Base-by-base conservation (phyloP, 495 filamentous ascomycete species). In the Penicillium tannophilum region DNA sequence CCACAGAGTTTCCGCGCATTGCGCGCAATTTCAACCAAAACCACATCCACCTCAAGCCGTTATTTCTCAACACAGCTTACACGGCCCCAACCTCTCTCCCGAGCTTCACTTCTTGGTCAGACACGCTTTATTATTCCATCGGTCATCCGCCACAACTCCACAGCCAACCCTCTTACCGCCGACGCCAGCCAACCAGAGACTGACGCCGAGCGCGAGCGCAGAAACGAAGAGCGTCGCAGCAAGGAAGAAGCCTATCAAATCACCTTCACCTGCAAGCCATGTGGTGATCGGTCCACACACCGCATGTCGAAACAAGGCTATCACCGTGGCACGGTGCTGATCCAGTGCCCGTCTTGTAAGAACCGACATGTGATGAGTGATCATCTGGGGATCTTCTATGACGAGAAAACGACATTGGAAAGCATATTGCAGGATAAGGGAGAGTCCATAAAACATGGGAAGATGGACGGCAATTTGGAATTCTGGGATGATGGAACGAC, bases 241-340 rank as follows among this genome's bases (percentile, higher is more conserved):
- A 72, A 81, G 39, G 82, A 88, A 57, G 90, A 91, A 17, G 81
- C 86, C 39, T 98, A 98, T 76, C 78, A 89, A 49, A 78, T 98
- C 26, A 87, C 84, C 11, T 97, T 99, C 70, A 99, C 95, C 59
- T 99, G 94, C 83, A 87, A 86, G 55, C 91, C 91, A 23, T 99
- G 94, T 78, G 72, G 70, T 10, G 66, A 80, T 6, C 87, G 95
- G 30, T 93, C 90, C 6, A 75, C 82, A 3, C 94, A 98, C 69
- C 78, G 72, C 10, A 78, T 99, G 57, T 89, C 89, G 23, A 97
- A 97, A 73, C 94, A 96, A 60, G 94, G 90, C 14, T 99, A 97
- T 70, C 92, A 97, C 70, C 75, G 86, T 24, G 94, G 94, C 24
- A 90, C 89, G 1, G 89, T 96, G 14, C 76, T 98, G 44, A 91